Evolutionary conservation across 2,329 filamentous ascomycete genomes (phyloP).

Genomic region (Aspergillus costaricaensis): DNA sequence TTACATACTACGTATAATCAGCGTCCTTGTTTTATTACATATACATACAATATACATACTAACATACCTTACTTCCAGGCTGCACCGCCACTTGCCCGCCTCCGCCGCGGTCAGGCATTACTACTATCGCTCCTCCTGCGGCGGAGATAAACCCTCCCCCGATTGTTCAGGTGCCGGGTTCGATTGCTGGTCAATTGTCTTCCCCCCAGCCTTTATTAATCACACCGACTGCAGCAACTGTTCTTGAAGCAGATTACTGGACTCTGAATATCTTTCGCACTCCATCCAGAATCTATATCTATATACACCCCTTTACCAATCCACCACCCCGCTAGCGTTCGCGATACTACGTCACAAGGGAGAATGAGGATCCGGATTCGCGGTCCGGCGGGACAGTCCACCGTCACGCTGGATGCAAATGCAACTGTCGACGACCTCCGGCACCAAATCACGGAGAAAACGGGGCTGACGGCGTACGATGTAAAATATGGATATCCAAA

Average conservation of each 20-base stretch:
- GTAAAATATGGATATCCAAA: slow-evolving; percentile 86
- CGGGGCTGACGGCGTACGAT: slow-evolving; percentile 66
- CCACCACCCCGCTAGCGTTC: neutral
- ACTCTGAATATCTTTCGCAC: neutral
- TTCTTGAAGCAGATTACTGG: neutral
- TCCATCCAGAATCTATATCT: neutral
- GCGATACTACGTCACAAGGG: neutral
- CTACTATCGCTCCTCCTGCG: neutral
- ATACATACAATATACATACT: neutral
- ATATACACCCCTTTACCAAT: neutral
- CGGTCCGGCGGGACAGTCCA: slow-evolving; percentile 71
- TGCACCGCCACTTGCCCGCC: neutral
- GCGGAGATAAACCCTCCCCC: neutral
- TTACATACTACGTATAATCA: neutral
- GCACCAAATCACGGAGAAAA: slow-evolving; percentile 56
- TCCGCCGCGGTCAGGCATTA: neutral
- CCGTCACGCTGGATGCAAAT: slow-evolving; percentile 67
- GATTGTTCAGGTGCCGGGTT: neutral
- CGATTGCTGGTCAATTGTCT: neutral
- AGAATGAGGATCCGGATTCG: slow-evolving; percentile 74
- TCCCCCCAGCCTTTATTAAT: neutral
- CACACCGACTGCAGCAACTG: neutral
- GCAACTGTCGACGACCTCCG: slow-evolving; percentile 54
- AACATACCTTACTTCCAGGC: neutral
- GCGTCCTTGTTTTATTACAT: neutral